Evolutionary conservation across 2,329 filamentous ascomycete genomes (phyloP).

Genomic region (Neurospora crassa): DNA sequence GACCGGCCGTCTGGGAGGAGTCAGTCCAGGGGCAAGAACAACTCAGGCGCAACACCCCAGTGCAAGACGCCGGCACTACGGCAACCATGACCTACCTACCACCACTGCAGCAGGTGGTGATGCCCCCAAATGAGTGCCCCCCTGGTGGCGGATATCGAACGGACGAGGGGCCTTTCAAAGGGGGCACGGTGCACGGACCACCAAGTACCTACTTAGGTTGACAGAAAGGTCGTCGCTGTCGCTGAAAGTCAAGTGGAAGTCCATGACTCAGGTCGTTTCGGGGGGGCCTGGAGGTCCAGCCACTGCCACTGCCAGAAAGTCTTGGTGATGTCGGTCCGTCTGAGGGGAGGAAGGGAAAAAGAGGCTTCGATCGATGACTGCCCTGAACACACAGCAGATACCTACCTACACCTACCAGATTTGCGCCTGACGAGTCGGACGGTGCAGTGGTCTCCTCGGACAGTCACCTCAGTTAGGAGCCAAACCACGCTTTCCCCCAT

Average conservation of each 20-base stretch:
- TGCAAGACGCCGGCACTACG: neutral
- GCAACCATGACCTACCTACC: neutral
- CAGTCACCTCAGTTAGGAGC: neutral
- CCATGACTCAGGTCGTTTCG: neutral
- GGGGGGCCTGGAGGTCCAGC: too few relatives aligned
- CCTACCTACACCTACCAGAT: neutral
- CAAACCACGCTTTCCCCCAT: conserved; percentile 14
- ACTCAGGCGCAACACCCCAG: neutral
- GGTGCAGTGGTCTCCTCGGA: neutral
- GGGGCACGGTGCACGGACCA: neutral
- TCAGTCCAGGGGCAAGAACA: neutral
- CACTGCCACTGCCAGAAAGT: neutral
- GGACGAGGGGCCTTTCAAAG: neutral
- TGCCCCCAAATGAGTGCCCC: neutral
- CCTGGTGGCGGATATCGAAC: neutral
- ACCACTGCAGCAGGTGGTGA: neutral
- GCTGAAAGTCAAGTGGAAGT: neutral
- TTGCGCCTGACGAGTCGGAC: neutral
- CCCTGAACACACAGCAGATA: neutral
- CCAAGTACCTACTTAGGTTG: too few relatives aligned
- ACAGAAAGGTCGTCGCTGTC: neutral
- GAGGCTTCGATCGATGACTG: neutral
- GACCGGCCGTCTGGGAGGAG: neutral
- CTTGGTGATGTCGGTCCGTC: too few relatives aligned
- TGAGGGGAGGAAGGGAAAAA: too few relatives aligned